Percentiles rank a stretch among this genome's conserved stretches.
These are phyloP conservation scores for Nidularia pulvinata DNA, from an alignment of 768 basidiomycete species.

Conservation along the genomic window DNA sequence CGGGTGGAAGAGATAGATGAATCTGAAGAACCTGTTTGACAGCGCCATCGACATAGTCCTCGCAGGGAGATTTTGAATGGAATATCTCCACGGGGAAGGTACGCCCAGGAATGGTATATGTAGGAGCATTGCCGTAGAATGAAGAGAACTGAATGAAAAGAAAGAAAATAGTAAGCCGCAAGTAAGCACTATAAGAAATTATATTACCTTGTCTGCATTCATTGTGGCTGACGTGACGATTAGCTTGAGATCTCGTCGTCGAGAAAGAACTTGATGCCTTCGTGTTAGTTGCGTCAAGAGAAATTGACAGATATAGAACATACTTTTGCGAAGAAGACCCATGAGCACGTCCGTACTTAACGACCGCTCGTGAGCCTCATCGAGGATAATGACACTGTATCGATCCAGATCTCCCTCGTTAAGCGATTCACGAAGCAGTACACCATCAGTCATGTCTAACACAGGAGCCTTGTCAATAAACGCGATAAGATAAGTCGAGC, in stretches of 20 bases:
- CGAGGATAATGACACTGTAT: slow-evolving; percentile 97
- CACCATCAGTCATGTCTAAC: slow-evolving; percentile 98
- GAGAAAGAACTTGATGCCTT: slow-evolving; percentile 64
- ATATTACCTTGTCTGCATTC: slow-evolving; percentile 94
- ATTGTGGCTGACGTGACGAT: slow-evolving; percentile 99
- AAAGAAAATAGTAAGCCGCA: neutral
- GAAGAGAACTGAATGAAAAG: slow-evolving; percentile 71
- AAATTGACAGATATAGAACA: slow-evolving; percentile 17
- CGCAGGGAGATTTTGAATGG: slow-evolving; percentile 97
- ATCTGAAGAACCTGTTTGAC: slow-evolving; percentile 99
- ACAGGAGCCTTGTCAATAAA: neutral
- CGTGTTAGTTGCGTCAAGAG: neutral
- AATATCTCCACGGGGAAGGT: slow-evolving; percentile 98
- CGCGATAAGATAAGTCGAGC: neutral
- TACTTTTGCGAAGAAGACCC: slow-evolving; percentile 94
- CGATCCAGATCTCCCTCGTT: slow-evolving; percentile 99
- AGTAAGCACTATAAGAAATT: neutral
- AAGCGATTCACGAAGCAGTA: slow-evolving; percentile 94
- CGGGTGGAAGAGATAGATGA: slow-evolving; percentile 88
- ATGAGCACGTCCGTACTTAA: slow-evolving; percentile 98
- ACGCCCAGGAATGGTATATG: slow-evolving; percentile 87
- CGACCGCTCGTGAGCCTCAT: slow-evolving; percentile 98
- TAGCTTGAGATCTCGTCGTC: slow-evolving; percentile 90
- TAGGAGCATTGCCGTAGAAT: slow-evolving; percentile 95
- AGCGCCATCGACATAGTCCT: slow-evolving; percentile 97